Evolutionary conservation across 352 stramenopile genomes (phyloP).

Genomic region (Phytophthora palmivora): DNA sequence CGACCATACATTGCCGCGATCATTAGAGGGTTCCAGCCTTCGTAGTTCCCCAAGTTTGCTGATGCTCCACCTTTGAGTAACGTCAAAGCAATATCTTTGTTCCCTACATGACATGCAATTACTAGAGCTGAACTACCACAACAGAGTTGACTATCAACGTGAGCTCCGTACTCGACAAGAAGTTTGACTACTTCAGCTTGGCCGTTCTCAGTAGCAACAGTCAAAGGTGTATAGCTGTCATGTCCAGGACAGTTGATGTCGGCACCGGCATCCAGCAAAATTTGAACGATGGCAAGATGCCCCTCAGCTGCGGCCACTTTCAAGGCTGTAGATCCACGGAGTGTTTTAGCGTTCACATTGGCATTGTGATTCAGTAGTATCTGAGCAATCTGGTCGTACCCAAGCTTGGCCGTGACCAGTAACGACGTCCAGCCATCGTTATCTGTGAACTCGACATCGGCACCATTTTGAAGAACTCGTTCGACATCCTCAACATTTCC

Average conservation of each 20-base stretch:
- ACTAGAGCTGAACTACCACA: slow-evolving; percentile 7
- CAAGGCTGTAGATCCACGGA: slow-evolving; percentile 12
- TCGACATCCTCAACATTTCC: slow-evolving; percentile 6
- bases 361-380: slow-evolving; percentile 8
- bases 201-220: not conserved
- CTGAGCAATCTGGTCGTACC: slow-evolving; percentile 1
- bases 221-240: slow-evolving; percentile 17
- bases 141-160: slow-evolving; percentile 8
- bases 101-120: slow-evolving; percentile 4
- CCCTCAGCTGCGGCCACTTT: slow-evolving; percentile 8
- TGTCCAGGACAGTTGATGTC: not conserved
- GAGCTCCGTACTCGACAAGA: slow-evolving; percentile 13
- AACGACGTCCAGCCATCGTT: slow-evolving; percentile 12
- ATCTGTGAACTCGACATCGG: not conserved
- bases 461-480: slow-evolving; percentile 2
- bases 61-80: slow-evolving; percentile 14
- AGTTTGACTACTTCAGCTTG: slow-evolving; percentile 8
- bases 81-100: not conserved
- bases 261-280: slow-evolving; percentile 9
- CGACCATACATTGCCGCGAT: slow-evolving; percentile 5
- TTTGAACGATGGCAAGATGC: slow-evolving; percentile 1
- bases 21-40: slow-evolving; percentile 14
- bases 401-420: not conserved
- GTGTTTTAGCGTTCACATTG: slow-evolving; percentile 13
- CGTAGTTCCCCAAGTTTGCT: slow-evolving; percentile 5